Evolutionary conservation across 179 eudicot genomes (phyloP).

Genomic region (Vitellaria paradoxa): DNA sequence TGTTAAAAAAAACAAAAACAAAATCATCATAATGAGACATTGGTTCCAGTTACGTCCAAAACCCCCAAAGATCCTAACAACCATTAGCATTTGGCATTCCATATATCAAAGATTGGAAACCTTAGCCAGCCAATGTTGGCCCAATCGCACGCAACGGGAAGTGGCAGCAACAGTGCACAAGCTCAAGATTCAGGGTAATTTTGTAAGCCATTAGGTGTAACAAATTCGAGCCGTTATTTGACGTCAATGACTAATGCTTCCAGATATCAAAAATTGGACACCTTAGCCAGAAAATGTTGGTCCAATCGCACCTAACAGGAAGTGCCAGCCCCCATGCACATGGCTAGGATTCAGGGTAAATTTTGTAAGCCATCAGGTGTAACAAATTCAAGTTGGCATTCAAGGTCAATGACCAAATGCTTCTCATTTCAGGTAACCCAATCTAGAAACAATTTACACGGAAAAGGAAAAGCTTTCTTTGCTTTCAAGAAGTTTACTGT

Average conservation of each 20-base stretch:
- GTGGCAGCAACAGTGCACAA: neutral
- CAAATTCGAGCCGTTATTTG: neutral
- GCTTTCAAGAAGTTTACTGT: neutral
- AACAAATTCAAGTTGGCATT: neutral
- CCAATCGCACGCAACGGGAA: neutral
- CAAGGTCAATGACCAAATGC: neutral
- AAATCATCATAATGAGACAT: too few species aligned
- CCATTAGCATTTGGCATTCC: neutral
- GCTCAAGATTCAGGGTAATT: neutral
- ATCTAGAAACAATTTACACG: neutral
- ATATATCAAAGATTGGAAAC: neutral
- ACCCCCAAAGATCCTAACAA: neutral
- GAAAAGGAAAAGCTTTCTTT: neutral
- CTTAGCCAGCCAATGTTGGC: neutral
- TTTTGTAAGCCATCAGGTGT: neutral
- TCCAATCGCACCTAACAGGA: neutral
- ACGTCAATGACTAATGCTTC: neutral
- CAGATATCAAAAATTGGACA: neutral
- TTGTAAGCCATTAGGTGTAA: neutral
- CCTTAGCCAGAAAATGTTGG: neutral
- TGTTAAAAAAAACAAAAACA: too few species aligned
- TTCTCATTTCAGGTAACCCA: neutral
- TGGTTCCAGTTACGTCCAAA: too few species aligned
- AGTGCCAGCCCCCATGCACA: neutral
- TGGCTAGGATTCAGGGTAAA: neutral